These are phyloP conservation scores for Ustilago xerochloae DNA, from an alignment of 1,284 basidiomycete genomes.

Conservation along the genomic window DNA sequence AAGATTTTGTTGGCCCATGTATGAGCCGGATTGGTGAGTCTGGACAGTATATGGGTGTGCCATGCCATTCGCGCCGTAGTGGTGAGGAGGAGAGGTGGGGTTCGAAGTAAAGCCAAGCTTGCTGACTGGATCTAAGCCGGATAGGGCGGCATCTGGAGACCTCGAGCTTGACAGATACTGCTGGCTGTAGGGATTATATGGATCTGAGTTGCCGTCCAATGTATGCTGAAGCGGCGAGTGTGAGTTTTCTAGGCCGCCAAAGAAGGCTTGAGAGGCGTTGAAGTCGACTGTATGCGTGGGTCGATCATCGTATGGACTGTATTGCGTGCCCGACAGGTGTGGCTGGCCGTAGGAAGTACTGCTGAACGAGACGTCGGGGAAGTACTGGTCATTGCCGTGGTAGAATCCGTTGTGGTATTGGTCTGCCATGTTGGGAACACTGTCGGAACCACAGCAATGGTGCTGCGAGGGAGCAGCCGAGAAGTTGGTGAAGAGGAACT, in stretches of 20 bases:
- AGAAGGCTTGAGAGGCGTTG: constrained; percentile 3
- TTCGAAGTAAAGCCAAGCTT: constrained; percentile 23
- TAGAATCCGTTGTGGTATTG: neutral
- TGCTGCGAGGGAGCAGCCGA: neutral
- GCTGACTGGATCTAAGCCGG: constrained; percentile 33
- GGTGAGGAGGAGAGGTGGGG: constrained; percentile 2
- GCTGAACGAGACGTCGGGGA: neutral
- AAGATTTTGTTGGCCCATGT: neutral
- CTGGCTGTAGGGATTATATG: neutral
- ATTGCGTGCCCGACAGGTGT: neutral
- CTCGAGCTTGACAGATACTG: neutral
- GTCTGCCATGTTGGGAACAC: neutral
- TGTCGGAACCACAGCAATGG: neutral
- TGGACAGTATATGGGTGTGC: neutral
- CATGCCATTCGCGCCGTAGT: neutral
- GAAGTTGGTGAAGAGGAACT: neutral
- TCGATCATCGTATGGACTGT: neutral
- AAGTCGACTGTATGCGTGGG: constrained; percentile 21
- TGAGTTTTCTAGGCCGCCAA: neutral
- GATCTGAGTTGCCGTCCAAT: no score
- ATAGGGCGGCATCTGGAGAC: constrained; percentile 7
- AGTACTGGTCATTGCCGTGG: neutral
- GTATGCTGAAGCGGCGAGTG: neutral
- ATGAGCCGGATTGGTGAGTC: neutral
- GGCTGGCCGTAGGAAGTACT: neutral